Conservation (phyloP, 495 filamentous ascomycete species). For the Neurospora sp. region DNA sequence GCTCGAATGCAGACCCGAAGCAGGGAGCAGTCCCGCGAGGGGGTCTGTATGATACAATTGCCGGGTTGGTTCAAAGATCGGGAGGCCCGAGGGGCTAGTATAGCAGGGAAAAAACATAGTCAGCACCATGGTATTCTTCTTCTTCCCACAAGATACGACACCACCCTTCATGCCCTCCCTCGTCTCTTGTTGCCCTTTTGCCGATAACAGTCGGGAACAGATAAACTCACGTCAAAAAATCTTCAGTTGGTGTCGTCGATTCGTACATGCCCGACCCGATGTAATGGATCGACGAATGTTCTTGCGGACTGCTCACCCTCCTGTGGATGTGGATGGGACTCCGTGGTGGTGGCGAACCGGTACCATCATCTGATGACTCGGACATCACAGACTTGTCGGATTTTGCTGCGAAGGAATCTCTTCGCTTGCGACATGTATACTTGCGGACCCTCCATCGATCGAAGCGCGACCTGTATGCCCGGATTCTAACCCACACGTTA, state of each 20-base stretch:
- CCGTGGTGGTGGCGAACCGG: background rate
- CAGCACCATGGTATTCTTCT: background rate
- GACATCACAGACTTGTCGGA: background rate
- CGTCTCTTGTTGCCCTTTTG: background rate
- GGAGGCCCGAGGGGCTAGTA: background rate
- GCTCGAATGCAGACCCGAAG: background rate
- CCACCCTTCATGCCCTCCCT: background rate
- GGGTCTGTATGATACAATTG: background rate
- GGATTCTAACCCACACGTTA: constrained; percentile 14
- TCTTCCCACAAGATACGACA: background rate
- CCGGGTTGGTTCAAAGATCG: background rate
- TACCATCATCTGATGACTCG: constrained; percentile 3
- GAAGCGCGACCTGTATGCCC: constrained; percentile 36
- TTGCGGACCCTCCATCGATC: constrained; percentile 36
- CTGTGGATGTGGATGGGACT: background rate
- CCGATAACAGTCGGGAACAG: background rate
- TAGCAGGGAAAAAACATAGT: background rate
- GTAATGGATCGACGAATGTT: background rate
- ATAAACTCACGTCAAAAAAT: background rate
- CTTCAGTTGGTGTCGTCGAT: background rate
- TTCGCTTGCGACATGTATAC: constrained; percentile 30
- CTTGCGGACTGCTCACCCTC: background rate
- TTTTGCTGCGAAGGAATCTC: constrained; percentile 3
- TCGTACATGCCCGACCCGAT: background rate
- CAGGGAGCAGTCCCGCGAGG: background rate